These are phyloP conservation scores for Coniochaeta ligniaria DNA, from an alignment of 2,329 filamentous ascomycete species.

Conservation along the genomic window DNA sequence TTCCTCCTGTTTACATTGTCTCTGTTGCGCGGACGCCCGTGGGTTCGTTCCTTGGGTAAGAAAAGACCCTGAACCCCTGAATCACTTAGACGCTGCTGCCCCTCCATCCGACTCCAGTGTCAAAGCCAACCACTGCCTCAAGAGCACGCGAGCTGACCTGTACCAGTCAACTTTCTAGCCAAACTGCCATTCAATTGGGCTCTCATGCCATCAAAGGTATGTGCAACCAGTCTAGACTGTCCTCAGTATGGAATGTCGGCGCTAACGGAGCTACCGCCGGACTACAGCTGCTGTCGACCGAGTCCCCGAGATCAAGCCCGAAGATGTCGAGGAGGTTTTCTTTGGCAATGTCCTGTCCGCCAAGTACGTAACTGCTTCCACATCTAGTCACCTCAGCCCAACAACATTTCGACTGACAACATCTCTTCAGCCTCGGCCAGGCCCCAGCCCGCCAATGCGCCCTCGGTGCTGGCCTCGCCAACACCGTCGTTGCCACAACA, in stretches of 20 bases:
- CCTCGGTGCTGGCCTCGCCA: constrained; percentile 75
- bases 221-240: constrained; percentile 10
- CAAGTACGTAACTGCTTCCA: constrained; percentile 52
- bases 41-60: constrained; percentile 89
- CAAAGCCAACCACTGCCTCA: background rate
- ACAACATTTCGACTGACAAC: constrained; percentile 9
- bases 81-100: constrained; percentile 2
- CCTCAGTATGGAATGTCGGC: background rate
- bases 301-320: constrained; percentile 76
- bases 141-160: constrained; percentile 9
- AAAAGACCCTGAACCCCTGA: constrained; percentile 6
- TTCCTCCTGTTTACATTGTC: constrained; percentile 92
- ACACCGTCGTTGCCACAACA: constrained; percentile 78
- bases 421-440: constrained; percentile 68
- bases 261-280: constrained; percentile 8
- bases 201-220: constrained; percentile 87
- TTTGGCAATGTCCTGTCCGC: constrained; percentile 97
- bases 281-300: constrained; percentile 68
- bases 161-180: constrained; percentile 74
- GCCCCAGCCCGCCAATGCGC: constrained; percentile 94
- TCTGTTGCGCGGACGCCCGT: constrained; percentile 85
- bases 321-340: constrained; percentile 92
- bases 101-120: constrained; percentile 1
- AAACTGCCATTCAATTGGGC: constrained; percentile 81
- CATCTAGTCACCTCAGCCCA: constrained; percentile 2